Conservation (phyloP, 306 rosid genomes). For the Dryas alaskensis region DNA sequence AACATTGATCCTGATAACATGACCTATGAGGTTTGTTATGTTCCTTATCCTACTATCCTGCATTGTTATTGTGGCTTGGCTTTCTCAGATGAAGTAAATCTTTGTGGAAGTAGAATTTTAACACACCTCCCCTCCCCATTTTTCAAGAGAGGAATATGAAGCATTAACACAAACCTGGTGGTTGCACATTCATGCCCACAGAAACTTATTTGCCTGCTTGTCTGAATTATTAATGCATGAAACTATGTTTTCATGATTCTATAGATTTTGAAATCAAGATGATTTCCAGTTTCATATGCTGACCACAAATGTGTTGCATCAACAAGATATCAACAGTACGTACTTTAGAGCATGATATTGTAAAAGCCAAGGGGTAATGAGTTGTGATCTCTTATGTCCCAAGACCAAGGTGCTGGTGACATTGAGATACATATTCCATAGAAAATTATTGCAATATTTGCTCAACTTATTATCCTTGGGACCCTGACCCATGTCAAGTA, state of each 20-base stretch:
- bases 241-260: not conserved
- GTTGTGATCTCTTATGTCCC: not conserved
- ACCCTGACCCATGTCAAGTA: not conserved
- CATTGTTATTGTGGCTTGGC: not conserved
- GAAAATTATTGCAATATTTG: not conserved
- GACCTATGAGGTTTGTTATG: constrained; percentile 77
- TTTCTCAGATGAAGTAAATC: not conserved
- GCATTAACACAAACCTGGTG: not conserved
- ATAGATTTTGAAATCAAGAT: not conserved
- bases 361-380: not conserved
- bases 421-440: not conserved
- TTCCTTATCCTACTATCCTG: not conserved
- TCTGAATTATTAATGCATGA: not conserved
- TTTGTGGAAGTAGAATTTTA: not conserved
- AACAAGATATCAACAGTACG: not conserved
- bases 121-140: no score
- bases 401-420: not conserved
- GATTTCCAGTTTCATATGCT: not conserved
- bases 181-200: constrained; percentile 8
- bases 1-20: constrained; percentile 77
- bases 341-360: not conserved
- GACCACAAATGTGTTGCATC: not conserved
- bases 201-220: not conserved
- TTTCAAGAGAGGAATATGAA: not conserved
- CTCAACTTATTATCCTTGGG: not conserved